Base-by-base conservation (phyloP, 2,329 filamentous ascomycete genomes). In the Metarhizium guizhouense region DNA sequence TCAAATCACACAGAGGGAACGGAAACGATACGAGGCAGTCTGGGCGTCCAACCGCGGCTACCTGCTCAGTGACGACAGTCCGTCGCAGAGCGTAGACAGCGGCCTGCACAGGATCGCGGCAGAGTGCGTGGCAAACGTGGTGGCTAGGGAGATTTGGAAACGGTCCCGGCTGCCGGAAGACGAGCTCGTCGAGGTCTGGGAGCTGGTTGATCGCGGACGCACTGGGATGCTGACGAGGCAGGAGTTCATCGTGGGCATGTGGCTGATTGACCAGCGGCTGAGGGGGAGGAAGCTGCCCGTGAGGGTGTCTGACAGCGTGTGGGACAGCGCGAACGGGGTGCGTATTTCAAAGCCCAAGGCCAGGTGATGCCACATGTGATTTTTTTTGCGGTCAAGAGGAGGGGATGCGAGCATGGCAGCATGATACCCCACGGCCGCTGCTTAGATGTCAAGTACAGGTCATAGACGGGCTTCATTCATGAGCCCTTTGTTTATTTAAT, bases 201-300 rank as follows among this genome's bases (percentile, higher is more conserved):
- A 86, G 47, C 73, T 93, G 18, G 88, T 93, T 11, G 86, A 88
- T 64, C 72, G 77, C 1, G 69, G 73, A 6, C 67, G 71, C 1
- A 65, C 71, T 14, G 86, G 86, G 1, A 74, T 79, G 61, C 70
- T 94, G 54, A 75, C 73, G 55, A 81, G 82, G 63, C 79, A 85
- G 55, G 86, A 91, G 72, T 94, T 94, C 67, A 86, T 94, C 0
- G 88, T 93, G 1, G 89, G 89, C 10, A 78, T 90, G 74, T 94
- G 89, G 88, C 72, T 94, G 51, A 81, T 94, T 40, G 89, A 94
- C 67, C 88, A 92, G 75, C 75, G 87, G 57, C 72, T 94, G n/a
- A 83, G 87, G 61, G 90, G 89, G 1, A 75, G 88, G 57, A 94
- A 94, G 74, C 75, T 93, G 20, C 89, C 90, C 0, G 73, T 79